Conservation (phyloP, 192 early-diverging fungal genomes). For the Dimargaris xerosporica region DNA sequence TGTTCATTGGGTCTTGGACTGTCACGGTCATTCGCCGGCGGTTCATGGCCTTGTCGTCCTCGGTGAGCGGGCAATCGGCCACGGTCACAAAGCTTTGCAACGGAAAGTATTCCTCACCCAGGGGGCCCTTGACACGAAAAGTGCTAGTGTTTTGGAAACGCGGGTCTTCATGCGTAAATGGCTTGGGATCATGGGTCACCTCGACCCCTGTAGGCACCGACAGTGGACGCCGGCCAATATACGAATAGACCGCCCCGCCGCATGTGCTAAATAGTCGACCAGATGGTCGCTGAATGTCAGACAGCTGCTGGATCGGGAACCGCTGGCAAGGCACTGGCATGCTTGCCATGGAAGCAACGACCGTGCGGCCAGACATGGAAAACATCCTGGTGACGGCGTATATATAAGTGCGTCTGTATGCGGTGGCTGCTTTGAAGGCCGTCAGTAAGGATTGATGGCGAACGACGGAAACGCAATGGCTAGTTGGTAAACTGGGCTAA, state of each 20-base stretch:
- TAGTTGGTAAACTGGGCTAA: too few species aligned
- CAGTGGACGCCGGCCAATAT: slow-evolving; percentile 68
- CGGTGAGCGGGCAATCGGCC: slow-evolving; percentile 6
- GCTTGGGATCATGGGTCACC: slow-evolving; percentile 44
- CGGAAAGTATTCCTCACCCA: slow-evolving; percentile 60
- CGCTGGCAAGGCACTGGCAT: too few species aligned
- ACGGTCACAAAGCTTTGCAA: slow-evolving; percentile 66
- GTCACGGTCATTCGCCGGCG: slow-evolving; percentile 29
- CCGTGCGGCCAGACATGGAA: too few species aligned
- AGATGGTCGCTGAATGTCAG: neutral
- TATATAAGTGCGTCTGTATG: too few species aligned
- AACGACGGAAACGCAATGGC: too few species aligned
- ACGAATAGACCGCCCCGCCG: slow-evolving; percentile 13
- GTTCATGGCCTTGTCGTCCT: slow-evolving; percentile 11
- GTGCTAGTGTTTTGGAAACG: slow-evolving; percentile 45
- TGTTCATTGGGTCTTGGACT: slow-evolving; percentile 41
- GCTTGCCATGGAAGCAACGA: too few species aligned
- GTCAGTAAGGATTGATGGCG: too few species aligned
- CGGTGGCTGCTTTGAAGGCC: too few species aligned
- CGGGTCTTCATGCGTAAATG: slow-evolving; percentile 40
- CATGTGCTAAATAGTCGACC: neutral
- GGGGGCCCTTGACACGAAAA: slow-evolving; percentile 63
- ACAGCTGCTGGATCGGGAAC: too few species aligned
- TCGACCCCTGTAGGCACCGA: slow-evolving; percentile 59
- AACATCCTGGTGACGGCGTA: too few species aligned